phyloP scores from a whole-genome alignment of 306 rosid genomes.

The Ochetophila trinervis region DNA sequence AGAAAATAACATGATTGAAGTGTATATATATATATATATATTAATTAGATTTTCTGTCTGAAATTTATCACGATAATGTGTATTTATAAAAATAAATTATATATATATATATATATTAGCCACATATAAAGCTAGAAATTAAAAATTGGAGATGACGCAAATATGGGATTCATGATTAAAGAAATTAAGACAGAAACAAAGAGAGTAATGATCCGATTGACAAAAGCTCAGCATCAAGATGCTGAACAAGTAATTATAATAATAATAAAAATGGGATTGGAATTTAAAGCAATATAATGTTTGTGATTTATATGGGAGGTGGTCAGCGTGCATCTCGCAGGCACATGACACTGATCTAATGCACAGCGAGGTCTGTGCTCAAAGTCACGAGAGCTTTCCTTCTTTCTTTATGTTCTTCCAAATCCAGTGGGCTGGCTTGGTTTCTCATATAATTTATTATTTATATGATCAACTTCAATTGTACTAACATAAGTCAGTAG shows the following conservation, averaged over 20 bases:
- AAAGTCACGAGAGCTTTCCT: slow-evolving; percentile 19
- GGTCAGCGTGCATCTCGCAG: slow-evolving; percentile 25
- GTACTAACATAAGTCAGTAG: not conserved
- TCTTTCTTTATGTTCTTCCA: slow-evolving; percentile 5
- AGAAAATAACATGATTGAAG: too few species aligned
- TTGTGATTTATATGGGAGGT: not conserved
- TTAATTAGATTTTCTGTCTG: too few species aligned
- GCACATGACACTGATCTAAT: slow-evolving; percentile 19
- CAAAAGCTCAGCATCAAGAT: too few species aligned
- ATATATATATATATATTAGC: too few species aligned
- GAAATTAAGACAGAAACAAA: not conserved
- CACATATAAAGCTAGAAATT: too few species aligned
- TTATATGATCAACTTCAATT: not conserved
- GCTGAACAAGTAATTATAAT: not conserved
- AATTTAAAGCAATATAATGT: not conserved
- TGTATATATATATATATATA: too few species aligned
- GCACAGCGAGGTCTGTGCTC: slow-evolving; percentile 22
- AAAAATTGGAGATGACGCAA: too few species aligned
- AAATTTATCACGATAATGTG: too few species aligned
- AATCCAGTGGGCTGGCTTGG: slow-evolving; percentile 18
- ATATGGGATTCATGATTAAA: not conserved
- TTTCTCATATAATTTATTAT: not conserved
- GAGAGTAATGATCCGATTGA: not conserved
- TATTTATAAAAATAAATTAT: too few species aligned
- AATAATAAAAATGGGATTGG: not conserved